Evolutionary conservation across 495 filamentous ascomycete genomes (phyloP).

Genomic region (Penicillium macrosclerotiorum): DNA sequence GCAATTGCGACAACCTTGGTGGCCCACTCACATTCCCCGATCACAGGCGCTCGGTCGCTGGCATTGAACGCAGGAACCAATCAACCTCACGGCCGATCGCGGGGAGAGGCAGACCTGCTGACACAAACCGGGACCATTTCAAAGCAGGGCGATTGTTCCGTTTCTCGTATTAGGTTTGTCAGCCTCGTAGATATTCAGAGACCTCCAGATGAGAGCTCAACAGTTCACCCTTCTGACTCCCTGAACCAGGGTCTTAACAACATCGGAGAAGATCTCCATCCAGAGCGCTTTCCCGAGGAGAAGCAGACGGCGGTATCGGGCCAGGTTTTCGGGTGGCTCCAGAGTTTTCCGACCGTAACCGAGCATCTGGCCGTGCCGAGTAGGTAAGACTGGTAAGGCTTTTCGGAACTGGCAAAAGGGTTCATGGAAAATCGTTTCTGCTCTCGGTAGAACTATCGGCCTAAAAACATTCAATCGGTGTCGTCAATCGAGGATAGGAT

Average conservation of each 20-base stretch:
- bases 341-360: constrained; percentile 32
- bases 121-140: constrained; percentile 3
- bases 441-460: neutral
- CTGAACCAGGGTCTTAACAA: constrained; percentile 1
- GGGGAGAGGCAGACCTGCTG: neutral
- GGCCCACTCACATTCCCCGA: constrained; percentile 16
- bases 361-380: constrained; percentile 11
- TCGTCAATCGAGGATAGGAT: too few species aligned
- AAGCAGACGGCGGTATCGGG: constrained; percentile 9
- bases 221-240: neutral
- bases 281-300: constrained; percentile 22
- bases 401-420: constrained; percentile 1
- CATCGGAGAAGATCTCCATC: constrained; percentile 1
- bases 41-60: constrained; percentile 4
- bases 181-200: too few species aligned
- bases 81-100: constrained; percentile 3
- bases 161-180: constrained; percentile 6
- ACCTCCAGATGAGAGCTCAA: too few species aligned
- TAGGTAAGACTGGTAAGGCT: constrained; percentile 1
- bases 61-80: constrained; percentile 11
- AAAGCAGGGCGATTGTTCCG: constrained; percentile 2
- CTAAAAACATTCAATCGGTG: too few species aligned
- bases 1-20: neutral
- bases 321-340: constrained; percentile 12
- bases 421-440: neutral